Evolutionary conservation across 2,329 filamentous ascomycete genomes (phyloP).

Genomic region (Penicillium digitatum): DNA sequence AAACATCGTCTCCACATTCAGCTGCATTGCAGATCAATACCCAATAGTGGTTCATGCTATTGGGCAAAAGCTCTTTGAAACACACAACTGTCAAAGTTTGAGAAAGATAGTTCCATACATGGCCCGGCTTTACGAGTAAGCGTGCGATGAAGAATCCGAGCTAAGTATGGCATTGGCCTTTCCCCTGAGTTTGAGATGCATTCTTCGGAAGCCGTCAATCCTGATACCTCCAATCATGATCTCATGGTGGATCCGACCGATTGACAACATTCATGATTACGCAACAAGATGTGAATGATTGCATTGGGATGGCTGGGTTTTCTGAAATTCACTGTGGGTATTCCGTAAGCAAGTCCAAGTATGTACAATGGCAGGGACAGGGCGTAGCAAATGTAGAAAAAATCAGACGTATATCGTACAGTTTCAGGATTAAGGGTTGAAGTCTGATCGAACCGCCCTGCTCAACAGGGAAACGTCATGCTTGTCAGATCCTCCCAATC

Average conservation of each 20-base stretch:
- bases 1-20: background rate
- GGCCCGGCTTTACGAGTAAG: background rate
- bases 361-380: background rate
- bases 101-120: background rate
- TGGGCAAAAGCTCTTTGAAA: background rate
- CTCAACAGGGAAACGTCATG: slow-evolving; percentile 24
- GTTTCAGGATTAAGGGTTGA: background rate
- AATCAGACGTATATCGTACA: background rate
- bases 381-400: background rate
- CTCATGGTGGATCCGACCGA: slow-evolving; percentile 11
- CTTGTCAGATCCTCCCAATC: slow-evolving; percentile 35
- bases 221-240: slow-evolving; percentile 15
- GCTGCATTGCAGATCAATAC: background rate
- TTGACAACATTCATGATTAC: background rate
- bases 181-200: background rate
- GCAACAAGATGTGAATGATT: background rate
- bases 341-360: background rate
- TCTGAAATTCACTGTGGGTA: background rate
- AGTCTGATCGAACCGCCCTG: no score
- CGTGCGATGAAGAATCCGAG: background rate
- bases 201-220: slow-evolving; percentile 12
- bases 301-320: background rate
- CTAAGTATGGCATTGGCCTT: background rate
- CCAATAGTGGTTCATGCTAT: background rate
- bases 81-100: background rate